Percentiles rank a stretch among this genome's conserved stretches.
phyloP scores from a whole-genome alignment of 176 grass and related monocot species.

The Leersia perrieri region DNA sequence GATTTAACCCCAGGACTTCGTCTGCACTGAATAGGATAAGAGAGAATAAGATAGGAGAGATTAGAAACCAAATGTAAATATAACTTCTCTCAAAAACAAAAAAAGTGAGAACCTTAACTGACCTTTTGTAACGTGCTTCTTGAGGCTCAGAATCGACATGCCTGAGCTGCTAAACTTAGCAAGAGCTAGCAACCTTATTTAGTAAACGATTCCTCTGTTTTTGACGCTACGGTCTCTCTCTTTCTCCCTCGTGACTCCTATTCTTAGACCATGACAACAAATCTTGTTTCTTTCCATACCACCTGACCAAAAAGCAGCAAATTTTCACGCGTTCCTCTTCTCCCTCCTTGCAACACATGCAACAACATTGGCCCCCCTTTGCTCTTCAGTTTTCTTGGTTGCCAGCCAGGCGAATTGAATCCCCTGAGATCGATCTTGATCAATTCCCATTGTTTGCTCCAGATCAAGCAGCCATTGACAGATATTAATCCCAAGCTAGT shows the following conservation, averaged over 20 bases:
- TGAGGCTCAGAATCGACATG: neutral
- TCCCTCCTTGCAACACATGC: neutral
- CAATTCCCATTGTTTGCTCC: neutral
- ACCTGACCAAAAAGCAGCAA: neutral
- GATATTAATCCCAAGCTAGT: no score
- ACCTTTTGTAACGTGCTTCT: neutral
- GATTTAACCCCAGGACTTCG: no score
- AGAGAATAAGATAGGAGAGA: no score
- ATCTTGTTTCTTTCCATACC: neutral
- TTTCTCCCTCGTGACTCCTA: neutral
- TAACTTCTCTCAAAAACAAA: no score
- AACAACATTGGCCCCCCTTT: neutral
- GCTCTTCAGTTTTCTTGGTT: neutral
- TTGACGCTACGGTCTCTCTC: neutral
- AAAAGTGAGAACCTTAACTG: no score
- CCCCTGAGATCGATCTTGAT: neutral
- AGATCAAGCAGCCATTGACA: neutral
- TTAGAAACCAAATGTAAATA: no score
- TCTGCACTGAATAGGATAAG: no score
- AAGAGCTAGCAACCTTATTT: conserved; percentile 10
- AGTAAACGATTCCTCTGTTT: neutral
- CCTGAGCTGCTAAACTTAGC: conserved; percentile 6
- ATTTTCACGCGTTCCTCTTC: neutral
- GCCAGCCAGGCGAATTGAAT: conserved; percentile 10
- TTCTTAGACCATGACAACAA: conserved; percentile 12